Base-by-base conservation (phyloP, 345 rosid genomes). In the Eutrema yunnanense region DNA sequence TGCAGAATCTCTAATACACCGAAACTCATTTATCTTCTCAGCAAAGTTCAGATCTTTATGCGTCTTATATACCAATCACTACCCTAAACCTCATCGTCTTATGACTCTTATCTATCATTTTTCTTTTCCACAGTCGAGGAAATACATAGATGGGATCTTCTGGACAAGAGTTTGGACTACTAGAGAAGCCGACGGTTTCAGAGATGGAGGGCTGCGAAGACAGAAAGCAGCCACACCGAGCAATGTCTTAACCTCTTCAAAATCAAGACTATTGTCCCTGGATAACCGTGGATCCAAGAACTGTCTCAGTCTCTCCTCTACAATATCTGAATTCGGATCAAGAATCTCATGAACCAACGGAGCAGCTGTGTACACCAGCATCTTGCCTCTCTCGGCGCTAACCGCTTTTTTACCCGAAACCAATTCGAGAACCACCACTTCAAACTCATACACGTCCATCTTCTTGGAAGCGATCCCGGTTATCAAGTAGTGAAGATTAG, bases 401-500 rank as follows among this genome's bases (percentile, higher is more conserved):
- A 90, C 90, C 1, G 98, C 96, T 69, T 86, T 86, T 63, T 75
- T 80, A 5, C 98, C 96, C 1, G 92, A 88, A 27, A 88, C 80
- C 3, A 92, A 82, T 73, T 90, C 98, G 40, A 93, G 72, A 48
- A 88, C 51, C 41, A 90, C 74, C 26, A 93, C 98, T 9, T 97
- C 98, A 55, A 77, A 85, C 74, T 96, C 85, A 81, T 87, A 93
- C 59, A 93, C 79, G 40, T 90, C 97, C 75, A 86, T 93, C 82
- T 88, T 93, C 80, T 89, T 88, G 0, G 97, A 88, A 5, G 92
- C 86, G 6, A 90, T 77, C 16, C 98, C 98, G 0, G 96, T 90
- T 68, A 84, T 84, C 36, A 92, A 78, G 81, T 88, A 92, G 44
- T 86, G 96, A 13, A 96, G 98, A 53, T 92, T 96, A 0, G 93